Percentiles rank a stretch among this genome's conserved stretches.
phyloP scores from a whole-genome alignment of 306 rosid genomes.

The Oxytropis ochrocephala region DNA sequence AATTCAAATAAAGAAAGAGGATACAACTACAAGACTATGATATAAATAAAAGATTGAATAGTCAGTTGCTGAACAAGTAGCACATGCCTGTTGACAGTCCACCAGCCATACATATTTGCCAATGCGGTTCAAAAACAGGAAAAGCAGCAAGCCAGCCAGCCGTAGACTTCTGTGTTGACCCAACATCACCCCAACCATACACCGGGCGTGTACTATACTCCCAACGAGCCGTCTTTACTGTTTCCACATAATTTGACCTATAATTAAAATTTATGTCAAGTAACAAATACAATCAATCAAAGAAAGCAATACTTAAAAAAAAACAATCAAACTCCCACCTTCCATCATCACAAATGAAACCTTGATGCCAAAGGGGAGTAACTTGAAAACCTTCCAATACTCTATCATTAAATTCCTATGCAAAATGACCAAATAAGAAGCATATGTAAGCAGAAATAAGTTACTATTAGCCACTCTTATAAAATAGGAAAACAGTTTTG shows the following conservation, averaged over 20 bases:
- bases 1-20: conserved; percentile 4
- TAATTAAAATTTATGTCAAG: conserved; percentile 24
- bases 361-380: conserved; percentile 92
- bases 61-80: conserved; percentile 16
- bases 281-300: neutral
- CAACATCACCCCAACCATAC: conserved; percentile 96
- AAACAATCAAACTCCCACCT: conserved; percentile 39
- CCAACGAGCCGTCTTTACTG: conserved; percentile 85
- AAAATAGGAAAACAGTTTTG: no score
- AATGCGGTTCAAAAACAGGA: conserved; percentile 98
- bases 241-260: conserved; percentile 76
- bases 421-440: conserved; percentile 12
- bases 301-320: conserved; percentile 8
- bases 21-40: neutral
- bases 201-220: conserved; percentile 82
- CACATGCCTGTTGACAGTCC: conserved; percentile 86
- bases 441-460: neutral
- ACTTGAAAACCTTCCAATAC: conserved; percentile 95
- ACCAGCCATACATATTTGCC: conserved; percentile 95
- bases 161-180: conserved; percentile 73
- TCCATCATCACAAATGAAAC: conserved; percentile 84
- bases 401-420: conserved; percentile 65
- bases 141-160: conserved; percentile 99
- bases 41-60: neutral
- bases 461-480: no score